A percentile compares a stretch with the other conserved stretches of the same genome.
These are phyloP conservation scores for Aspergillus sp. DNA, from an alignment of 2,329 filamentous ascomycete species.

Conservation along the genomic window DNA sequence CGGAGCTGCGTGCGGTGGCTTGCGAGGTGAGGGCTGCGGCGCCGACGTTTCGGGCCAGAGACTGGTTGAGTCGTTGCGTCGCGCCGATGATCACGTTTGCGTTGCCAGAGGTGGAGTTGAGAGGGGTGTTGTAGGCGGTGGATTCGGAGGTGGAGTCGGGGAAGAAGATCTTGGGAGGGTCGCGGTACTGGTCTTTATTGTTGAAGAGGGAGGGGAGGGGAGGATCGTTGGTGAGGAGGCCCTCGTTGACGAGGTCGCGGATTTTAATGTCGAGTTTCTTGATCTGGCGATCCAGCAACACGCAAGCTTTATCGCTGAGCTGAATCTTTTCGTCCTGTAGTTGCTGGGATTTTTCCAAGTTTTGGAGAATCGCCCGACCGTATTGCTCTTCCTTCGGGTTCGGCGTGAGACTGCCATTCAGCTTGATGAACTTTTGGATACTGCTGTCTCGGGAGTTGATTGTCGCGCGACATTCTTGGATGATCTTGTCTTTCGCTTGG, in stretches of 20 bases:
- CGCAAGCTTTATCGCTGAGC: slow-evolving; percentile 59
- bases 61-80: slow-evolving; percentile 49
- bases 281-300: slow-evolving; percentile 62
- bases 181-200: slow-evolving; percentile 42
- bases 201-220: slow-evolving; percentile 60
- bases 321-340: slow-evolving; percentile 63
- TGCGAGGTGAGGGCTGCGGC: slow-evolving; percentile 42
- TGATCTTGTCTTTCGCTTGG: slow-evolving; percentile 62
- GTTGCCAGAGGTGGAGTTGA: slow-evolving; percentile 57
- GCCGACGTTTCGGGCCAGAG: slow-evolving; percentile 24
- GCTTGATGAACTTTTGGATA: slow-evolving; percentile 65
- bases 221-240: slow-evolving; percentile 59
- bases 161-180: slow-evolving; percentile 50
- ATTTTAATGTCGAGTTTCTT: slow-evolving; percentile 63
- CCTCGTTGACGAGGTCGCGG: slow-evolving; percentile 58
- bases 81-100: slow-evolving; percentile 53
- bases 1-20: slow-evolving; percentile 40
- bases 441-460: slow-evolving; percentile 60
- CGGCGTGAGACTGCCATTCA: slow-evolving; percentile 59
- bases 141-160: slow-evolving; percentile 47
- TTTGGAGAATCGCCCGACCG: slow-evolving; percentile 55
- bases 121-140: slow-evolving; percentile 44
- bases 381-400: slow-evolving; percentile 66
- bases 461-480: slow-evolving; percentile 56
- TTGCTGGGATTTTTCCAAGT: slow-evolving; percentile 56